Evolutionary conservation across 2,329 filamentous ascomycete genomes (phyloP).

Genomic region (Raffaelea arxii): DNA sequence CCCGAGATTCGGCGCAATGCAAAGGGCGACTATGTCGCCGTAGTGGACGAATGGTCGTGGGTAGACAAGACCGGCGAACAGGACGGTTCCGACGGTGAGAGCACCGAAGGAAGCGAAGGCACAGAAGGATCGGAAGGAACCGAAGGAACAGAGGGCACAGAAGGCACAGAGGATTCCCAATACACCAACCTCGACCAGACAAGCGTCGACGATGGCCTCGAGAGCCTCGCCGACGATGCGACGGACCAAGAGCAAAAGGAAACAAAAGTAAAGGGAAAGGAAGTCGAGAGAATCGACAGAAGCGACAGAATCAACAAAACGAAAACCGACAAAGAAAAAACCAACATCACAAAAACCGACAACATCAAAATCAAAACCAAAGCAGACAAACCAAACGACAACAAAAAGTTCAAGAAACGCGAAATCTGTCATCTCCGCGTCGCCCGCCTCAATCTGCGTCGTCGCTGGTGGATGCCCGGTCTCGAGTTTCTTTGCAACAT

Average conservation of each 20-base stretch:
- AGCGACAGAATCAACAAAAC: not conserved
- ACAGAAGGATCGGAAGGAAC: not conserved
- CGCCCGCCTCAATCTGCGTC: conserved; percentile 9
- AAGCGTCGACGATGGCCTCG: too few species aligned
- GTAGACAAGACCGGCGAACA: too few species aligned
- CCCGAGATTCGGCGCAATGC: conserved; percentile 8
- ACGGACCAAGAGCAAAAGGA: too few species aligned
- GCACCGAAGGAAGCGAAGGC: too few species aligned
- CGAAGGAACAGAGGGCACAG: not conserved
- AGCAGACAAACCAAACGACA: too few species aligned
- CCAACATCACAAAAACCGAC: not conserved
- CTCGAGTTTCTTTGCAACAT: conserved; percentile 6
- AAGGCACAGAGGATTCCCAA: too few species aligned
- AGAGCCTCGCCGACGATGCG: too few species aligned
- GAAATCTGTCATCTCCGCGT: conserved; percentile 10
- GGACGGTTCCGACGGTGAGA: not conserved
- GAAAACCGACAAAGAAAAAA: not conserved
- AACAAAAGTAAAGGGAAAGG: not conserved
- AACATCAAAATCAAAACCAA: too few species aligned
- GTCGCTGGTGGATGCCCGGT: conserved; percentile 13
- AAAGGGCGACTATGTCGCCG: conserved; percentile 6
- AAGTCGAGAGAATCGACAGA: too few species aligned
- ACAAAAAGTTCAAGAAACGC: not conserved
- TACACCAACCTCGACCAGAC: too few species aligned
- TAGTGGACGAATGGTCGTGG: too few species aligned